Conservation (phyloP, 2,329 filamentous ascomycete species). For the Zelopaecilomyces penicillatus region DNA sequence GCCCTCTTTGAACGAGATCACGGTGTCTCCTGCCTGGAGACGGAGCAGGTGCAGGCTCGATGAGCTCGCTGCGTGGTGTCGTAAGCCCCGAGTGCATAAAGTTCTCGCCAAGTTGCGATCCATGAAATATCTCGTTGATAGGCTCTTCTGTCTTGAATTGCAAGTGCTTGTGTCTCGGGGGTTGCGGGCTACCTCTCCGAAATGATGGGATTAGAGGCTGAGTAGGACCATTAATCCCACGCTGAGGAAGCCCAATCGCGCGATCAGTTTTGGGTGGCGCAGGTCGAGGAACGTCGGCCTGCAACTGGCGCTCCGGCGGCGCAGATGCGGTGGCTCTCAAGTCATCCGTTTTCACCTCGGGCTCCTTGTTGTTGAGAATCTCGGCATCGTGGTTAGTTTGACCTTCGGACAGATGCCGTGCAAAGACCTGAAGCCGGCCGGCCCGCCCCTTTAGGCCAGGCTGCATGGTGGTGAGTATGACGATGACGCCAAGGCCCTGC, state of each 20-base stretch:
- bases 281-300: conserved; percentile 26
- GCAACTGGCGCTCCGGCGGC: conserved; percentile 17
- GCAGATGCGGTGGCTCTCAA: conserved; percentile 9
- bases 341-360: conserved; percentile 13
- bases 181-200: conserved; percentile 12
- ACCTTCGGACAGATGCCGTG: conserved; percentile 17
- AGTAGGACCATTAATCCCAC: conserved; percentile 15
- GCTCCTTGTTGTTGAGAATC: conserved; percentile 11
- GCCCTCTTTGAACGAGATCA: background rate
- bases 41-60: conserved; percentile 8
- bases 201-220: conserved; percentile 16
- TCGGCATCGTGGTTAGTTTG: conserved; percentile 14
- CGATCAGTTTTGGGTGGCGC: conserved; percentile 25
- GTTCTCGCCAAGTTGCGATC: conserved; percentile 30
- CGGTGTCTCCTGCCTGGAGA: background rate
- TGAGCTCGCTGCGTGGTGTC: conserved; percentile 26
- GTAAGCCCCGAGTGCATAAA: conserved; percentile 32
- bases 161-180: background rate
- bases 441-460: conserved; percentile 22
- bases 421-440: conserved; percentile 24
- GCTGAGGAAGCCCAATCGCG: conserved; percentile 18
- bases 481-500: too few relatives aligned
- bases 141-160: background rate
- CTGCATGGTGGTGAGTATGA: conserved; percentile 16
- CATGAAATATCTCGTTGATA: conserved; percentile 19